Evolutionary conservation across 2,329 filamentous ascomycete genomes (phyloP).

Genomic region (Diaporthe sp.): DNA sequence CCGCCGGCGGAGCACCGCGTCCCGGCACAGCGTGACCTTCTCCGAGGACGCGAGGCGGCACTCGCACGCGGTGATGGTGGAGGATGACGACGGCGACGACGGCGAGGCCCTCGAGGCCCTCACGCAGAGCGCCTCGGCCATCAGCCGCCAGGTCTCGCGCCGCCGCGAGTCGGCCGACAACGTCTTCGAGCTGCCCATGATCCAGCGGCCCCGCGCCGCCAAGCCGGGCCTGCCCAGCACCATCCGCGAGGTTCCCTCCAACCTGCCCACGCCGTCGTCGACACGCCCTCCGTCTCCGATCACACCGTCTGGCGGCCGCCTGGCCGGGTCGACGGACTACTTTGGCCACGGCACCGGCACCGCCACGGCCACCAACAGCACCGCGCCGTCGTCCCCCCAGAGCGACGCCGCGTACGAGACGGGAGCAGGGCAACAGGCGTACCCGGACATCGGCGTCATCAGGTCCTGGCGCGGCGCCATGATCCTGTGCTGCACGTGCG

Average conservation of each 20-base stretch:
- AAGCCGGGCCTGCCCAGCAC: constrained; percentile 34
- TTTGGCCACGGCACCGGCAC: background rate
- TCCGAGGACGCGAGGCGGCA: constrained; percentile 18
- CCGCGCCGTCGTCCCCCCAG: constrained; percentile 10
- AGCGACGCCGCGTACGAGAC: constrained; percentile 30
- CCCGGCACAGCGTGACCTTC: constrained; percentile 27
- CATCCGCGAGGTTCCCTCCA: constrained; percentile 37
- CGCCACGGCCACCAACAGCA: background rate
- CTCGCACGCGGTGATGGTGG: constrained; percentile 11
- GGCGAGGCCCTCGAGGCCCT: constrained; percentile 29
- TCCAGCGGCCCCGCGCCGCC: constrained; percentile 33
- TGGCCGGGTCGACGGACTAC: constrained; percentile 8
- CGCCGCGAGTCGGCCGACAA: constrained; percentile 34
- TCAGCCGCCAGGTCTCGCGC: constrained; percentile 27
- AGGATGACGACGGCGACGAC: background rate
- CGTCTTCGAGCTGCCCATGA: constrained; percentile 36
- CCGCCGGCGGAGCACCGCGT: constrained; percentile 35
- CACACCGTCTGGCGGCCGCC: constrained; percentile 12
- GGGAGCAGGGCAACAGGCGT: constrained; percentile 26
- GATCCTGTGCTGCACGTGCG: constrained; percentile 56
- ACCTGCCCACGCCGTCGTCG: constrained; percentile 32
- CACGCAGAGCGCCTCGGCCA: constrained; percentile 31
- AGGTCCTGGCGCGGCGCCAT: constrained; percentile 54
- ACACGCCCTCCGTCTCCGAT: constrained; percentile 25
- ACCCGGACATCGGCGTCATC: constrained; percentile 41